A percentile compares a stretch with the other conserved stretches of the same genome.
These are phyloP conservation scores for Prunus mume DNA, from an alignment of 306 rosid species.

Conservation along the genomic window DNA sequence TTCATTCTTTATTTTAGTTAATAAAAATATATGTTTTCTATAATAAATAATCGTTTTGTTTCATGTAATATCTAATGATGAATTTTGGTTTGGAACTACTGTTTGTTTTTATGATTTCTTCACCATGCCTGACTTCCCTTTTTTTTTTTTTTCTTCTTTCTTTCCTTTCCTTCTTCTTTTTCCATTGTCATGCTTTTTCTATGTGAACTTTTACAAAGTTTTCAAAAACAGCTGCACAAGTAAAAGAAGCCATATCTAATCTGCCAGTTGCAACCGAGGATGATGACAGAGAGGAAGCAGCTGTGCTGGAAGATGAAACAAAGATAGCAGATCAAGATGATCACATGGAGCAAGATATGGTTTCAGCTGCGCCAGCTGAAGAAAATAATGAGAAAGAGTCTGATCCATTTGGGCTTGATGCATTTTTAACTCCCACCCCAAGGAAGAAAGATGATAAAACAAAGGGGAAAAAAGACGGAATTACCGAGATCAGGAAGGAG, in stretches of 20 bases:
- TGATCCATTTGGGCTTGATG: conserved; percentile 94
- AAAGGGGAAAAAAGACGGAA: conserved; percentile 54
- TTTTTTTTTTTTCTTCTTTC: neutral
- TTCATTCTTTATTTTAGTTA: too few relatives aligned
- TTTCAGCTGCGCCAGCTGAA: conserved; percentile 26
- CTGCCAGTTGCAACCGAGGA: conserved; percentile 79
- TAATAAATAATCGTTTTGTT: neutral
- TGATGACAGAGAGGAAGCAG: conserved; percentile 71
- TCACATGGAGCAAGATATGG: conserved; percentile 19
- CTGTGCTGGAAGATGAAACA: conserved; percentile 44
- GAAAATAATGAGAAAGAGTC: conserved; percentile 43
- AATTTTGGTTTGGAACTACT: neutral
- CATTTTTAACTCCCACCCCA: conserved; percentile 53
- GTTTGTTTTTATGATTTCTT: neutral
- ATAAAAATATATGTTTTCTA: too few relatives aligned
- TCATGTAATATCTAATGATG: neutral
- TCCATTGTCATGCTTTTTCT: conserved; percentile 21
- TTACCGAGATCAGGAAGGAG: conserved; percentile 39
- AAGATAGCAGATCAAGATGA: conserved; percentile 32
- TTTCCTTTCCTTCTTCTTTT: neutral
- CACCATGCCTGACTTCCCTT: conserved; percentile 18
- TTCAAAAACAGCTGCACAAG: conserved; percentile 72
- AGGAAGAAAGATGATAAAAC: conserved; percentile 53
- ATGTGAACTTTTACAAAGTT: conserved; percentile 41
- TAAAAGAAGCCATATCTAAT: conserved; percentile 69